These are phyloP conservation scores for Ceratobasidium sp. DNA, from an alignment of 1,284 basidiomycete genomes.

Conservation along the genomic window DNA sequence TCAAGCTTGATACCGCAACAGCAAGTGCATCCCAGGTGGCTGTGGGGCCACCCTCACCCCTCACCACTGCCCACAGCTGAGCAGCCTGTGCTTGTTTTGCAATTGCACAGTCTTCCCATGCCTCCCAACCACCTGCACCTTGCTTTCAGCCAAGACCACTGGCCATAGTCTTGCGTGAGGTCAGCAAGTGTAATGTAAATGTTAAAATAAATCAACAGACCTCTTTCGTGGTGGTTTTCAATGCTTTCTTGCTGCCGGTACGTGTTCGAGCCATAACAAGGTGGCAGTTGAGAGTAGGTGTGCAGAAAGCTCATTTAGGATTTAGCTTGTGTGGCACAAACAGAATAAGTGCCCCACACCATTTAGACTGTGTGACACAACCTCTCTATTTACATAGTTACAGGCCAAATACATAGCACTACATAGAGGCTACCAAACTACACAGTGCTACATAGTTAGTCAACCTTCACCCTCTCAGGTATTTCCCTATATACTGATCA, in stretches of 20 bases:
- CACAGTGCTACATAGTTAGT: too few species aligned
- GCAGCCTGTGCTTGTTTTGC: not conserved
- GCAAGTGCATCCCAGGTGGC: not conserved
- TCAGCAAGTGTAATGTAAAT: not conserved
- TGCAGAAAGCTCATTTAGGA: not conserved
- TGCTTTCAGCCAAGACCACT: not conserved
- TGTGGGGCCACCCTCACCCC: not conserved
- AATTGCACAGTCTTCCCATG: not conserved
- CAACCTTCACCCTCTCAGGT: too few species aligned
- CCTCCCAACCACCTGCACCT: not conserved
- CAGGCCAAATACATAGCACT: too few species aligned
- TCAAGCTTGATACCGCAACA: not conserved
- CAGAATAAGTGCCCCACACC: not conserved
- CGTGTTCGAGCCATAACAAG: too few species aligned
- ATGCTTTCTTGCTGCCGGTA: too few species aligned
- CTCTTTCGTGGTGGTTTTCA: too few species aligned
- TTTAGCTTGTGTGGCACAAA: not conserved
- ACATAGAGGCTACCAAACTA: too few species aligned
- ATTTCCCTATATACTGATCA: too few species aligned
- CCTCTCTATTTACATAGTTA: slow-evolving; percentile 2
- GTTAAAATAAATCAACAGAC: too few species aligned
- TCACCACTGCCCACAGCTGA: not conserved
- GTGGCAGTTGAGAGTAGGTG: too few species aligned
- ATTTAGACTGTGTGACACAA: not conserved
- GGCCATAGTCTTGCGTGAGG: not conserved